Base-by-base conservation (phyloP, 2,329 filamentous ascomycete species). In the Epichloe typhina region DNA sequence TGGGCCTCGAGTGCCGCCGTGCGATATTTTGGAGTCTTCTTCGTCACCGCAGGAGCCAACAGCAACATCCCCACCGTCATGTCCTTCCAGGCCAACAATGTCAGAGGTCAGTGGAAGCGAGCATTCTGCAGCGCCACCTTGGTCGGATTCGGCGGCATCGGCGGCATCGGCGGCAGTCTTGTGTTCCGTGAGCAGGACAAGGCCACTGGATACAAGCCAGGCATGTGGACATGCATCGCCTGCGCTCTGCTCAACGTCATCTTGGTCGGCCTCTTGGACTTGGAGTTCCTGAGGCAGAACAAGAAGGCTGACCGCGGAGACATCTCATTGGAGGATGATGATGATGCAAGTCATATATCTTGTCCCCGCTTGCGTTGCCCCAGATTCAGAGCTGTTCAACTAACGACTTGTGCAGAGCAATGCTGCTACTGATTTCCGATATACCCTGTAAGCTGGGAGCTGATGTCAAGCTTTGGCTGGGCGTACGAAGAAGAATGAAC, bases 61-160 rank as follows among this genome's bases (percentile, higher is more conserved):
- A 77, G 82, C 56, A 93, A 93, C 62, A 73, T 91, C 4, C 88
- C 88, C 0, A 74, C 80, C 2, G 73, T 80, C 44, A 80, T 94
- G 71, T 77, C 86, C 0, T 93, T 88, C 69, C 87, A 91, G 69
- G 86, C 86, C 41, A 93, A 91, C 69, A 94, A 94, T 66, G 84
- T 94, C 61, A 82, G 86, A 49, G 88, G 87, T 0, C 87, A 93
- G 68, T 94, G 87, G 86, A 94, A 91, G 70, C 80, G 88, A 46
- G 87, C 87, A 1, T 83, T 93, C 57, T 83, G 80, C 63, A 86
- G 80, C 53, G 85, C 87, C 2, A 84, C 82, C 0, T 75, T 91
- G 2, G 84, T 93, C 3, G 84, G 83, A 1, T 80, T 86, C 47
- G 86, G 86, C 7, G 86, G 85, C 2, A 71, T 94, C 26, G 88